These are phyloP conservation scores for Karstenula rhodostoma DNA, from an alignment of 2,329 filamentous ascomycete species.

Conservation along the genomic window DNA sequence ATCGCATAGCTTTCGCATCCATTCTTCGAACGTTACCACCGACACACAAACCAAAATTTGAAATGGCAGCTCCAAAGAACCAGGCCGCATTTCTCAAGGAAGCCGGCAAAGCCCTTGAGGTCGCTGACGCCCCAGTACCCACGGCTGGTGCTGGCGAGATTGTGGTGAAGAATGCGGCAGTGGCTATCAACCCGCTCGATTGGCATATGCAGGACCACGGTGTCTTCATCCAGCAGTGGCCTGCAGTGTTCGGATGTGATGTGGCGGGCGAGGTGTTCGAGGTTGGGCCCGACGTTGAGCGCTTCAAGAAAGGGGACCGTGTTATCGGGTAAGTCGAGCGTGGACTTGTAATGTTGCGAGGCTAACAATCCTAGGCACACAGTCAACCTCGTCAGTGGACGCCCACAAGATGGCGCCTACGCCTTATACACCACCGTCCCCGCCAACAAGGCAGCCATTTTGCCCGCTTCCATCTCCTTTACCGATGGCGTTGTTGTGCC, in stretches of 20 bases:
- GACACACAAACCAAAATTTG: not conserved
- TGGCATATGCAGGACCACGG: constrained; percentile 35
- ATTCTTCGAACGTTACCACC: not conserved
- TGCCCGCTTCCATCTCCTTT: constrained; percentile 52
- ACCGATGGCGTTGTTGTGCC: constrained; percentile 52
- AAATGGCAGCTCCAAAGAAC: constrained; percentile 23
- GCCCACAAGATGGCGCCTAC: constrained; percentile 34
- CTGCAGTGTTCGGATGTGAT: constrained; percentile 48
- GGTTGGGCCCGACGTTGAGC: constrained; percentile 50
- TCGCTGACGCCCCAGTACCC: constrained; percentile 31
- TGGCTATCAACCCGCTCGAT: constrained; percentile 40
- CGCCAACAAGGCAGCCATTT: constrained; percentile 48
- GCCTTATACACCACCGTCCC: constrained; percentile 43
- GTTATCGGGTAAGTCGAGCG: constrained; percentile 46
- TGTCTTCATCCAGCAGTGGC: constrained; percentile 43
- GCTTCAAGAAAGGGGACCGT: constrained; percentile 53
- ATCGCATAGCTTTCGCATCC: not conserved
- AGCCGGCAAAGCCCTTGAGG: constrained; percentile 27
- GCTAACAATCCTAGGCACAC: constrained; percentile 26
- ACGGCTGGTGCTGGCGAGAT: constrained; percentile 32
- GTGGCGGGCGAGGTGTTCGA: constrained; percentile 54
- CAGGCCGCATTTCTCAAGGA: constrained; percentile 34
- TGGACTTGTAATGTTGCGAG: no score
- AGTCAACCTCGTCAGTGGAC: constrained; percentile 28
- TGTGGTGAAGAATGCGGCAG: constrained; percentile 36